Base-by-base conservation (phyloP, 2,329 filamentous ascomycete species). In the Xylaria sp. region DNA sequence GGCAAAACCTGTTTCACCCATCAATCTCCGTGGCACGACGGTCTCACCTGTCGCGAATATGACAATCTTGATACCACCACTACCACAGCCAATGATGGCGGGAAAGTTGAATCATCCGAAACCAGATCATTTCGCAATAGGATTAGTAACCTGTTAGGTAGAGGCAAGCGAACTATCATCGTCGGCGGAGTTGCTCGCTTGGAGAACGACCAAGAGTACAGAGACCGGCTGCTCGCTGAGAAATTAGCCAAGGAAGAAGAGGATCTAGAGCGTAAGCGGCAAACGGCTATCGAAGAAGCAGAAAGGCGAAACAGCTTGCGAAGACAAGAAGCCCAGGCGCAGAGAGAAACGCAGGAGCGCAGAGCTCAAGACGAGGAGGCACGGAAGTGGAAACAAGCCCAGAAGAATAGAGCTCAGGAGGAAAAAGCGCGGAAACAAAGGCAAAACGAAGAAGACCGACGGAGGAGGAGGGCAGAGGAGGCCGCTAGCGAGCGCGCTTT, bases 1-100 rank as follows among this genome's bases (percentile, higher is more conserved):
- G 55, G 55, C 31, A 65, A 58, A n/a, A 65, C 63, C 15, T 65
- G 63, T 34, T 65, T 65, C 54, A 54, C 31, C 46, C 63, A 65
- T 59, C 63, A 65, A 59, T 25, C 54, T 23, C 63, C 63, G 55
- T 65, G 63, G 63, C 63, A 65, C 31, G 54, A 65, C 55, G 55
- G 63, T 12, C 63, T 59, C 31, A 65, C 63, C 28, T 65, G 63
- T 59, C 63, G 54, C 44, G 63, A 65, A 52, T 65, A 54, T 34
- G 63, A 65, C 34, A 59, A 57, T 18, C 41, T 18, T n/a, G 41
- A 59, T 34, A 46, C 28, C 20, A 46, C 28, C 20, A 59, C 41
- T 52, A 28, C 44, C 15, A 59, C 54, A 39, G 6, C 34, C 46
- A 65, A 46, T 46, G 28, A 46, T 46, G 54, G 28, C 23, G 20